These are phyloP conservation scores for Aspergillus sclerotioniger DNA, from an alignment of 495 filamentous ascomycete species.

Conservation along the genomic window DNA sequence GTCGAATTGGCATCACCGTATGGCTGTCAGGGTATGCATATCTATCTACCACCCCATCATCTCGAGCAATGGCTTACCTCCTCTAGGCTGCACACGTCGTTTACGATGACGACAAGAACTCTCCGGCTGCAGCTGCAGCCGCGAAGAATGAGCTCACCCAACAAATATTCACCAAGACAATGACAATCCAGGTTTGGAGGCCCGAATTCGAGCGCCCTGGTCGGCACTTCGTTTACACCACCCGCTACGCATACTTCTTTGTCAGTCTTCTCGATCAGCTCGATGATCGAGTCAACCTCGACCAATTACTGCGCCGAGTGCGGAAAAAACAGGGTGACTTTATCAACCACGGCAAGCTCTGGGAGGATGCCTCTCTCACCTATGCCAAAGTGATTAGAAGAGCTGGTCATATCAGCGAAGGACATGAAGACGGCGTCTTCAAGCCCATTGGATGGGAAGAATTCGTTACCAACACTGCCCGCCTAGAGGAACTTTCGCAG, in stretches of 20 bases:
- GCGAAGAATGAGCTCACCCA: slow-evolving; percentile 78
- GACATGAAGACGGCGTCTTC: slow-evolving; percentile 75
- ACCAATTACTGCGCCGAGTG: slow-evolving; percentile 75
- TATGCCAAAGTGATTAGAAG: slow-evolving; percentile 76
- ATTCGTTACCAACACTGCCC: slow-evolving; percentile 62
- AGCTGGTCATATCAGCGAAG: slow-evolving; percentile 60
- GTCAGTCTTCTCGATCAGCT: slow-evolving; percentile 68
- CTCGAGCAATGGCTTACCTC: slow-evolving; percentile 18
- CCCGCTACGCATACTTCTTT: slow-evolving; percentile 83
- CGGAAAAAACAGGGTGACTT: slow-evolving; percentile 81
- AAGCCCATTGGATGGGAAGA: slow-evolving; percentile 76
- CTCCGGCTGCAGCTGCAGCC: slow-evolving; percentile 47
- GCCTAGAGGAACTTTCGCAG: slow-evolving; percentile 52
- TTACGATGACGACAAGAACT: slow-evolving; percentile 54
- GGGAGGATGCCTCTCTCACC: slow-evolving; percentile 72
- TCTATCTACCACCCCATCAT: neutral
- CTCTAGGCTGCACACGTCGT: slow-evolving; percentile 65
- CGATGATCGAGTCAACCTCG: slow-evolving; percentile 75
- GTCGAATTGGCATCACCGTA: slow-evolving; percentile 95
- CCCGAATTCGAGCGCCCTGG: slow-evolving; percentile 90
- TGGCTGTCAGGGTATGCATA: slow-evolving; percentile 64
- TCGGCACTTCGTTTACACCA: slow-evolving; percentile 90
- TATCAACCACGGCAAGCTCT: slow-evolving; percentile 78
- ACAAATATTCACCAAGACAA: slow-evolving; percentile 91
- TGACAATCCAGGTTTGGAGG: slow-evolving; percentile 93